Conservation (phyloP, 495 filamentous ascomycete genomes). For the Mytilinidion resinicola region DNA sequence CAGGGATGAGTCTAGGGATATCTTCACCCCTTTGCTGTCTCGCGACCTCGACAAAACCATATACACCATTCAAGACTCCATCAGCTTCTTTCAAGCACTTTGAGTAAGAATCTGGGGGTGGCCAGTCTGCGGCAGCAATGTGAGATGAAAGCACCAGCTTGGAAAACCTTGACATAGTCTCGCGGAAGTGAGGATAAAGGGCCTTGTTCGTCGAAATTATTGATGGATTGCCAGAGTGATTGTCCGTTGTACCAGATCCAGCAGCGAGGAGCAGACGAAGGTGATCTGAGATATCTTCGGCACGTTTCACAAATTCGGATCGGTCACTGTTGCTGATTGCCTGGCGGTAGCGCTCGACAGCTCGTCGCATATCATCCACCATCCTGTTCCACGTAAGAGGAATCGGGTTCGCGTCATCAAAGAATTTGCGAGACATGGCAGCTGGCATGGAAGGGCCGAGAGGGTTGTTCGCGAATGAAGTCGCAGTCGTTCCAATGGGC, state of each 20-base stretch:
- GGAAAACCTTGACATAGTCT: slow-evolving; percentile 99
- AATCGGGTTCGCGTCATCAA: slow-evolving; percentile 69
- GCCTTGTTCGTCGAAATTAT: slow-evolving; percentile 97
- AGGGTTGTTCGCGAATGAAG: slow-evolving; percentile 58
- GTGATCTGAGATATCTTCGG: slow-evolving; percentile 97
- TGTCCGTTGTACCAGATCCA: slow-evolving; percentile 93
- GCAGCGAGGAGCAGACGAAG: slow-evolving; percentile 88
- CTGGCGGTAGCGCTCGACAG: slow-evolving; percentile 81
- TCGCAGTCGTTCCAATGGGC: slow-evolving; percentile 56
- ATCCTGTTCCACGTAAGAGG: slow-evolving; percentile 82
- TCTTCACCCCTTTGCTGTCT: slow-evolving; percentile 83
- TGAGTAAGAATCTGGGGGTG: slow-evolving; percentile 72
- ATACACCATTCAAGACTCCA: slow-evolving; percentile 86
- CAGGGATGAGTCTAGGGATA: slow-evolving; percentile 82
- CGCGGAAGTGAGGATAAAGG: slow-evolving; percentile 92
- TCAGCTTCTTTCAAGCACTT: slow-evolving; percentile 96
- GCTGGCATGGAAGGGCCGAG: slow-evolving; percentile 50
- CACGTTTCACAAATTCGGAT: slow-evolving; percentile 82
- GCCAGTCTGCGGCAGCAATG: slow-evolving; percentile 92
- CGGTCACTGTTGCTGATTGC: slow-evolving; percentile 72
- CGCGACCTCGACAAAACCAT: slow-evolving; percentile 91
- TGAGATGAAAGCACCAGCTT: slow-evolving; percentile 98
- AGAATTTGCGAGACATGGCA: slow-evolving; percentile 69
- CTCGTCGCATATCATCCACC: slow-evolving; percentile 81
- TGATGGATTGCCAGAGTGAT: slow-evolving; percentile 97